Base-by-base conservation (phyloP, 2,329 filamentous ascomycete genomes). In the Neospermospora avenae region DNA sequence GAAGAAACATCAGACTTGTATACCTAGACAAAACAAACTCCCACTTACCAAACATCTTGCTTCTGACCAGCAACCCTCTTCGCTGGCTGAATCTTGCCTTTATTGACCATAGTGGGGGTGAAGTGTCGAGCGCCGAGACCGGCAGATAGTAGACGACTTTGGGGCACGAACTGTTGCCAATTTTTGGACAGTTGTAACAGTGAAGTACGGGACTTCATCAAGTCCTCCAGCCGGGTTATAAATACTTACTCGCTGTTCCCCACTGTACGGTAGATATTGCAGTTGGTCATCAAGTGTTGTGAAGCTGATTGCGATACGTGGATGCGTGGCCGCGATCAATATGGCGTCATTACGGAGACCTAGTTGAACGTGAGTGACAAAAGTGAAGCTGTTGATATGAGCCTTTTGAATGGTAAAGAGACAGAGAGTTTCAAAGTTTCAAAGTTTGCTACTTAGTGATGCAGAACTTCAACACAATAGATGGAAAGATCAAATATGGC, bases 41-140 rank as follows among this genome's bases (percentile, higher is more conserved):
- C 39, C 24, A 67, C 71, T 63, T 73, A 83, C 82, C 82, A 85
- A 48, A 85, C 82, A 80, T 85, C 82, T 69, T 84, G 80, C 69
- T 74, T 77, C 73, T 79, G 79, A 18, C 77, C 77, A 48, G 81
- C 80, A 25, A 85, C 82, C 59, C 82, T 73, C 25, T 72, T 73
- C 20, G 82, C 82, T 4, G 82, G 82, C 72, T 79, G 81, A 71
- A 83, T 65, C 57, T 71, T 67, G 39, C 61, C 65, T 49, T 64
- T 67, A 20, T 49, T 63, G 54, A 61, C 63, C 71, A 73, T 73
- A 24, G 68, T 70, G 61, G 62, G 62, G 54, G 63, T 61, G 60
- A 64, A 66, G 60, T 63, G 64, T 60, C 65, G 59, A 52, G 39
- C 25, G 57, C 60, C 55, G 46, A 66, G n/a, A 54, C 45, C 52